Evolutionary conservation across 1,139 yeast genomes (phyloP), one percentile per base, ranked within the genome.

Genomic region (Blastobotrys capitulatus): DNA sequence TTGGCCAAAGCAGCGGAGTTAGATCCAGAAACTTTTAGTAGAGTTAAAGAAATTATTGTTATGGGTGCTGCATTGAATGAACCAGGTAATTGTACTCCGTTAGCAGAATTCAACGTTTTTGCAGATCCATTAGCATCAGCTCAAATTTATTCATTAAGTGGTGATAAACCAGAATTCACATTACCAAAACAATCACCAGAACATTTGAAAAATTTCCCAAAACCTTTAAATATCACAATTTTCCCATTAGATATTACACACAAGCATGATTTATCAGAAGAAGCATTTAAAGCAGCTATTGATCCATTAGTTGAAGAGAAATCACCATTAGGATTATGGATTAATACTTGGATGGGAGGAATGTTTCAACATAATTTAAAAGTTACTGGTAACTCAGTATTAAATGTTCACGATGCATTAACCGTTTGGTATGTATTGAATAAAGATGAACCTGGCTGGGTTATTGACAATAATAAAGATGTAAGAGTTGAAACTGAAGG

Each of bases 81-180:
- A 27, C 67, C 70, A 2, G 76, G 76, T 13, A 72, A 72, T 52
- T 67, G 67, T 49, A 66, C 73, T 10, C 75, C 76, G 1, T 47
- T 57, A 15, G 74, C 74, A 1, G 76, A 72, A 54, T 72, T 72
- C 63, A 72, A 72, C 52, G 67, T 70, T 15, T 69, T 60, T 50
- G 68, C 74, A 1, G 76, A 72, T 49, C 67, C 71, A 27, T 51
- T 65, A 31, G 75, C 75, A 1, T 70, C 74, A 1, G 70, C 73
- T 0, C 59, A 59, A n/a, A 64, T 71, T 6, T 67, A 64, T 38
- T 64, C 73, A 1, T 59, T 66, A 32, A 66, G 73, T 0, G 56
- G 69, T 6, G 45, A 49, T 7, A 44, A 56, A 38, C 71, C 72
- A 8, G 42, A 46, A n/a, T 50, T 54, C 25, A 62, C 67, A 3